Percentiles rank a stretch among this genome's conserved stretches.
Evolutionary conservation across 306 rosid species (phyloP).

Genomic region (Begonia peltatifolia): DNA sequence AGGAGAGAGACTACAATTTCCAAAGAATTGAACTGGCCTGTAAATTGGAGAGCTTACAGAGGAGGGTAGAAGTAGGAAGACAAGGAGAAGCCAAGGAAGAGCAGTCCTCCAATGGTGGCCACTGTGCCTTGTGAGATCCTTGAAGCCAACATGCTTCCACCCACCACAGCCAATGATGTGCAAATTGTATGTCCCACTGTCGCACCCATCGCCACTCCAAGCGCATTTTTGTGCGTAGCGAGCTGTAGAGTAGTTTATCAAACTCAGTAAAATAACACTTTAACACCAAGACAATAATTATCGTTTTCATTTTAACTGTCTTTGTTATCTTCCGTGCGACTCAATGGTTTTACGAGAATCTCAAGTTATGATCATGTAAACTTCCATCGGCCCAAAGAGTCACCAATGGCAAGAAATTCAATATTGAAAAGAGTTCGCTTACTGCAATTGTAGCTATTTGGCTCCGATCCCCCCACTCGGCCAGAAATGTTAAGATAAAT

Average conservation of each 20-base stretch:
- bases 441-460: conserved; percentile 99
- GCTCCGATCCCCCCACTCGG: conserved; percentile 99
- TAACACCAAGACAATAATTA: too few relatives aligned
- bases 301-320: too few relatives aligned
- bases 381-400: too few relatives aligned
- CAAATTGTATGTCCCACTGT: conserved; percentile 91
- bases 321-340: too few relatives aligned
- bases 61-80: conserved; percentile 97
- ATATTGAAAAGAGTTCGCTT: conserved; percentile 17
- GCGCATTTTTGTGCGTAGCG: conserved; percentile 92
- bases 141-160: conserved; percentile 97
- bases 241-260: conserved; percentile 32
- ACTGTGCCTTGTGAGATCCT: conserved; percentile 94
- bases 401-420: too few relatives aligned
- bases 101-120: conserved; percentile 92
- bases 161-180: conserved; percentile 87
- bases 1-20: too few relatives aligned
- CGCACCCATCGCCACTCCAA: conserved; percentile 93
- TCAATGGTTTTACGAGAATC: too few relatives aligned
- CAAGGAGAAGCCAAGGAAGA: conserved; percentile 84
- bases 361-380: too few relatives aligned
- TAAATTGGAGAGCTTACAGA: conserved; percentile 18
- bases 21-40: not conserved
- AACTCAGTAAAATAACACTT: too few relatives aligned
- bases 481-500: conserved; percentile 81